Evolutionary conservation across 1,139 yeast genomes (phyloP), one percentile per base, ranked within the genome.

Genomic region (Blastobotrys serpentis): DNA sequence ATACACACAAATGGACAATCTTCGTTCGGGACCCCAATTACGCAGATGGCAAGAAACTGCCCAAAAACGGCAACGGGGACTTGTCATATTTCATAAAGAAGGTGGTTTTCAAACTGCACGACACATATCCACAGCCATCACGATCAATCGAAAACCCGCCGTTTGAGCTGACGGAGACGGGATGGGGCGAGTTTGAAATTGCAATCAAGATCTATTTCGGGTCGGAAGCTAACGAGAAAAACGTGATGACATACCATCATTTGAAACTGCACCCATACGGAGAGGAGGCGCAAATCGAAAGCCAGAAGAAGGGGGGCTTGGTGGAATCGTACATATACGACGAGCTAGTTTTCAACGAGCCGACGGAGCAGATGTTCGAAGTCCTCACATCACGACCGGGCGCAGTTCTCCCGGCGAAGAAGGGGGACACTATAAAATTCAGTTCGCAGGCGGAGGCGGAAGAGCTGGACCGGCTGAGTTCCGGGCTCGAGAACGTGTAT

Each of bases 141-240:
- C 72, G 99, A 50, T 76, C 94, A 1, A 76, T 92, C 5, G 98
- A 92, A 56, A 67, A 75, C 29, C 97, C 97, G 1, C 98, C 98
- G 0, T 92, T 86, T 61, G 95, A 90, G 65, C 90, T 92, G 11
- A 86, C 96, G 1, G 99, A 94, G 63, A 87, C 98, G 0, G 99
- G 99, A 0, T 92, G 99, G 99, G 99, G 99, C 54, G 99, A 92
- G 67, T 92, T 92, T 69, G 99, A 92, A 63, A 86, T 94, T 54
- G 80, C 86, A 36, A 83, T 92, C 50, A 87, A 90, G 65, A 79
- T 92, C 29, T 90, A 84, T 66, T 92, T 92, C 68, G 85, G 84
- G 40, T 76, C 84, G 21, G 96, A 88, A 29, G 84, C 95, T 14
- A 84, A 84, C 58, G 99, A 94, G 65, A 94, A 92, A 71, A 84